Base-by-base conservation (phyloP, 2,329 filamentous ascomycete species). In the Penicillium vulpinum region DNA sequence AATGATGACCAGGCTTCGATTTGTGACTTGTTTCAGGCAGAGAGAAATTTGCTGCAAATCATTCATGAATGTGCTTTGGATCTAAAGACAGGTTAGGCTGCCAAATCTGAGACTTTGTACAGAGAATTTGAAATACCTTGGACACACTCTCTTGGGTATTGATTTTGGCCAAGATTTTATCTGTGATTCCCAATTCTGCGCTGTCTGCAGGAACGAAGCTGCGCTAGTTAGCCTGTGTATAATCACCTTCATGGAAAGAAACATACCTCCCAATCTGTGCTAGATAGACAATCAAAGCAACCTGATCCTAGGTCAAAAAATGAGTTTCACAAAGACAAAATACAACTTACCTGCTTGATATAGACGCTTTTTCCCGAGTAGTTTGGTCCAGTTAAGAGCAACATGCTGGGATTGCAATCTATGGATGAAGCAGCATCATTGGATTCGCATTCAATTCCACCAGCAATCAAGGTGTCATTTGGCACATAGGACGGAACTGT, bases 301-400 rank as follows among this genome's bases (percentile, higher is more conserved):
- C 85, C 75, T 76, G 24, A 16, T 24, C 11, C n/a, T n/a, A 13
- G 4, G 21, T 67, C 21, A 64, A 53, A 45, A 26, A 33, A 44
- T 44, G 9, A 26, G 26, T n/a, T 31, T n/a, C 10, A 16, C 10
- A 54, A 13, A 39, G 24, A 11, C 21, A 6, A 10, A 24, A 15
- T 5, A 15, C 5, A 16, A n/a, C 59, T 61, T 56, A 71, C 74
- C 72, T 99, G 93, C 73, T 96, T 99, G 70, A 97, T 82, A 73
- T 96, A 97, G 0, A 97, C 85, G 65, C 92, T 97, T 74, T 99
- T 99, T 0, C 94, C 94, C 0, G 94, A 97, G 71, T 94, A 95
- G 66, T 99, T 99, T 5, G 94, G 92, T 0, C 94, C 94, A 0
- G 94, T 97, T 66, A 99, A 75, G 6, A 97, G 78, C 13, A 97